Conservation (phyloP, 1,139 yeast genomes). For the Arxiozyma bovina region DNA sequence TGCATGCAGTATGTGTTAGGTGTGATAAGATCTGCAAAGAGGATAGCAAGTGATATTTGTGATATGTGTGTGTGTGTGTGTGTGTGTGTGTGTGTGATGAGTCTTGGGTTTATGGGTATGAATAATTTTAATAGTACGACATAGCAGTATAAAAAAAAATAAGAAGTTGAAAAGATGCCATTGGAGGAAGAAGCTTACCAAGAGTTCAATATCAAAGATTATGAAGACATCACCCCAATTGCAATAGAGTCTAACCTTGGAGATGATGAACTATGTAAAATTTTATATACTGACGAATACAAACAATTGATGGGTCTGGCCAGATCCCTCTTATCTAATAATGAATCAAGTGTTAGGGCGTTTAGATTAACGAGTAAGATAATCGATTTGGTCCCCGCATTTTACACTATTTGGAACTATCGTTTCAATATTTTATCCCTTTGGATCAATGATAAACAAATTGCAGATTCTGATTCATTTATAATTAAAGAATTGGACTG, state of each 20-base stretch:
- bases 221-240: constrained; percentile 19
- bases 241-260: constrained; percentile 33
- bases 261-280: constrained; percentile 51
- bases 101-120: too few relatives aligned
- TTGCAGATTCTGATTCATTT: not conserved
- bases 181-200: constrained; percentile 6
- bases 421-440: constrained; percentile 42
- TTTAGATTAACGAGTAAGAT: constrained; percentile 54
- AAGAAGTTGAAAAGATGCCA: not conserved
- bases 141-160: not conserved
- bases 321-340: constrained; percentile 48
- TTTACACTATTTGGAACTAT: constrained; percentile 85
- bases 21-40: too few relatives aligned
- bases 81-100: too few relatives aligned
- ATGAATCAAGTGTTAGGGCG: constrained; percentile 67
- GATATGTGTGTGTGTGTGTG: too few relatives aligned
- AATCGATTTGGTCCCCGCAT: constrained; percentile 71
- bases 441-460: constrained; percentile 12
- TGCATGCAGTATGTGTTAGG: too few relatives aligned
- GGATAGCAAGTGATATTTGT: too few relatives aligned
- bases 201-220: constrained; percentile 4
- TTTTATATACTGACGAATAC: constrained; percentile 70
- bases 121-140: too few relatives aligned
- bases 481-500: constrained; percentile 53
- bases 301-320: constrained; percentile 50